Evolutionary conservation across 148 eudicot species (phyloP).

Genomic region (Vaccinium darrowii): DNA sequence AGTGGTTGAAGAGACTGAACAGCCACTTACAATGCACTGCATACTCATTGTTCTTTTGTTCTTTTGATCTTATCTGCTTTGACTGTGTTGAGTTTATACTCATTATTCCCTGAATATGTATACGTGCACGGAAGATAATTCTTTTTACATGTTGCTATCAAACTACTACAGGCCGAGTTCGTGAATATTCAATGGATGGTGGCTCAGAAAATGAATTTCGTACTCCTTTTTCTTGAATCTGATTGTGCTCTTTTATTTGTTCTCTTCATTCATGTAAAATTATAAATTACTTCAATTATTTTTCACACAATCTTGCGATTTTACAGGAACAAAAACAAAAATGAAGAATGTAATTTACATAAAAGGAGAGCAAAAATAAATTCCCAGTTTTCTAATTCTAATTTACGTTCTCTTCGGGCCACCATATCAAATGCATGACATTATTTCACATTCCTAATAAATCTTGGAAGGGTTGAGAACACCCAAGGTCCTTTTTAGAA

Average conservation of each 20-base stretch:
- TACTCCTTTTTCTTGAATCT: background rate
- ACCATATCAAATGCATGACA: background rate
- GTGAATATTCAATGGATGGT: background rate
- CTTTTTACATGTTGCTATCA: background rate
- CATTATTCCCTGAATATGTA: background rate
- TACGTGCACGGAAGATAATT: background rate
- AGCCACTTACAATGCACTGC: background rate
- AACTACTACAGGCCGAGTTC: background rate
- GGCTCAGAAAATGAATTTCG: background rate
- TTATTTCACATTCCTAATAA: too few species aligned
- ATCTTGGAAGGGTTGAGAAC: too few species aligned
- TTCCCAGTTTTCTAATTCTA: background rate
- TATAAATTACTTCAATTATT: too few species aligned
- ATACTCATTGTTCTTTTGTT: background rate
- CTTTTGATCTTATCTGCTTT: background rate
- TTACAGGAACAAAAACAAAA: background rate
- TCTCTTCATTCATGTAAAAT: too few species aligned
- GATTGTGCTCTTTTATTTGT: too few species aligned
- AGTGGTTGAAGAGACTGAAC: background rate
- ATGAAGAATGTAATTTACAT: background rate
- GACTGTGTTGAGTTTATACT: background rate
- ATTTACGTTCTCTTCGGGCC: background rate
- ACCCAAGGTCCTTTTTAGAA: too few species aligned
- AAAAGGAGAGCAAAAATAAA: background rate
- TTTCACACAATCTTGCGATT: background rate